Conservation (phyloP, 2,329 filamentous ascomycete genomes). For the Fusarium verrucosum region DNA sequence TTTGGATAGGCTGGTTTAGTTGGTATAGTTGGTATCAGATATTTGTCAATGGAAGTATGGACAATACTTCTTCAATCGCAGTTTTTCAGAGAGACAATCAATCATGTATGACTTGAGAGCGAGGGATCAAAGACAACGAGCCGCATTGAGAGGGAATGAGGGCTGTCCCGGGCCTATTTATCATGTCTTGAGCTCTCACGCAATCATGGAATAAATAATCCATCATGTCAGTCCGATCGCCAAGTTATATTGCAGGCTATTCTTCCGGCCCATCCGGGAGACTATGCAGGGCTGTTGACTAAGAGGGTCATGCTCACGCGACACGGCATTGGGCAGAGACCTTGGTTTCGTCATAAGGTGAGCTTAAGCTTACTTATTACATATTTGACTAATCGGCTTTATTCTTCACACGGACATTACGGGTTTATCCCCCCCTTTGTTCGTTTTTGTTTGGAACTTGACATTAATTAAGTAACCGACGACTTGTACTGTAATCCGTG, state of each 20-base stretch:
- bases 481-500: neutral
- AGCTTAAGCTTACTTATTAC: slow-evolving; percentile 18
- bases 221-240: slow-evolving; percentile 9
- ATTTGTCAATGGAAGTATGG: neutral
- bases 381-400: slow-evolving; percentile 10
- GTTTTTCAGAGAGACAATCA: neutral
- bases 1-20: too few species aligned
- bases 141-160: neutral
- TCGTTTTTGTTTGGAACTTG: slow-evolving; percentile 8
- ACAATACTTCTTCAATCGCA: neutral
- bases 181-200: slow-evolving; percentile 24
- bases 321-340: slow-evolving; percentile 29
- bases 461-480: slow-evolving; percentile 22
- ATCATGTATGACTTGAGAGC: neutral
- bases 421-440: neutral
- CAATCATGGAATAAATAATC: slow-evolving; percentile 12
- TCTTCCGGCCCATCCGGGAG: slow-evolving; percentile 38
- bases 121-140: neutral
- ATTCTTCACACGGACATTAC: neutral
- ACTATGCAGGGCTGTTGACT: slow-evolving; percentile 35
- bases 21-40: neutral
- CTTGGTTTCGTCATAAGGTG: slow-evolving; percentile 18
- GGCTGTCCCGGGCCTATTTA: slow-evolving; percentile 31
- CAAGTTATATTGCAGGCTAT: slow-evolving; percentile 15
- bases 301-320: slow-evolving; percentile 32